phyloP scores from a whole-genome alignment of 352 stramenopile species.

The Thalassiosira delicatula region DNA sequence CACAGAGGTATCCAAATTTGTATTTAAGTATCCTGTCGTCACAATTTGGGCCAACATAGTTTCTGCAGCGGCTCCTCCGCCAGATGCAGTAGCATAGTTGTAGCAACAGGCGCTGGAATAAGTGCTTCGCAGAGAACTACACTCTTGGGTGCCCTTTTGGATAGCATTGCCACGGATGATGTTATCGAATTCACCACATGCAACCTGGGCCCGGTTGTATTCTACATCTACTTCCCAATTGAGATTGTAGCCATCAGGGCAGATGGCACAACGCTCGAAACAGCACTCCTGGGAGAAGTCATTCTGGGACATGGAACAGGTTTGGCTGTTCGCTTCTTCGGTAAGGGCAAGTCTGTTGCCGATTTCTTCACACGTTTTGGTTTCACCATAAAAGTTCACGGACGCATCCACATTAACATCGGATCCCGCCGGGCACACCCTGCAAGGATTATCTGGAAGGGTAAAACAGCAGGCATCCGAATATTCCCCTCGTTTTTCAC shows the following conservation, averaged over 20 bases:
- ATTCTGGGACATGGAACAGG: slow-evolving; percentile 37
- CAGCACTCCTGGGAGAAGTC: slow-evolving; percentile 61
- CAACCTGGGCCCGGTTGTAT: slow-evolving; percentile 61
- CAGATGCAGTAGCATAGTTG: slow-evolving; percentile 64
- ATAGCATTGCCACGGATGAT: slow-evolving; percentile 60
- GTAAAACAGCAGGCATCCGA: slow-evolving; percentile 61
- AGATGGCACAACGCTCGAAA: slow-evolving; percentile 64
- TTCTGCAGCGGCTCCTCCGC: slow-evolving; percentile 4
- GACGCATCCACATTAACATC: slow-evolving; percentile 48
- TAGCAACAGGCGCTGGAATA: slow-evolving; percentile 70
- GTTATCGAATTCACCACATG: slow-evolving; percentile 67
- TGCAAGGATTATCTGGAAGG: slow-evolving; percentile 60
- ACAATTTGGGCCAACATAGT: slow-evolving; percentile 24
- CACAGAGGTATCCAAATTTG: slow-evolving; percentile 48
- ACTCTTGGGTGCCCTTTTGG: slow-evolving; percentile 59
- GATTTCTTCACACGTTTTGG: slow-evolving; percentile 56
- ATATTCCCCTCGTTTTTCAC: slow-evolving; percentile 37
- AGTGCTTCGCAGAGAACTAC: slow-evolving; percentile 54
- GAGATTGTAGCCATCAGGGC: slow-evolving; percentile 63
- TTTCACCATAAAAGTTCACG: slow-evolving; percentile 58
- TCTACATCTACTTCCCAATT: slow-evolving; percentile 71
- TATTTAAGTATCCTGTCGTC: slow-evolving; percentile 47
- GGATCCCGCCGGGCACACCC: slow-evolving; percentile 46
- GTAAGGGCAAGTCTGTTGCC: slow-evolving; percentile 61
- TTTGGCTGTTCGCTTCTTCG: slow-evolving; percentile 54